phyloP scores from a whole-genome alignment of 768 basidiomycete genomes.

The Calvatia gigantea region DNA sequence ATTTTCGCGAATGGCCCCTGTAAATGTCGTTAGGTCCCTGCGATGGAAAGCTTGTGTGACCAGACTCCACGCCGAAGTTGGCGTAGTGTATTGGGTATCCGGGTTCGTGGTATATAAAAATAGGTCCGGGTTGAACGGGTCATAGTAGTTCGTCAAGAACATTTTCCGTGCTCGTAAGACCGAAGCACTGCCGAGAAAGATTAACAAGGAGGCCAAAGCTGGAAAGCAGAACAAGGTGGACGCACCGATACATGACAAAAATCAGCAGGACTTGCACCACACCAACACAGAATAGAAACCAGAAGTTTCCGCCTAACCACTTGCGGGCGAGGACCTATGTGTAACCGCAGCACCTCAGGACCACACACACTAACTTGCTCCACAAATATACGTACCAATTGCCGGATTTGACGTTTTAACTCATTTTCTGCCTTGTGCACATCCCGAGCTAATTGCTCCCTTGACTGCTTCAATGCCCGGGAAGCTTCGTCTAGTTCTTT shows the following conservation, averaged over 20 bases:
- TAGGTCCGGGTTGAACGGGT: slow-evolving; percentile 74
- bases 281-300: slow-evolving; percentile 19
- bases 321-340: not conserved
- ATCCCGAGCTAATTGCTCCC: slow-evolving; percentile 39
- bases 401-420: slow-evolving; percentile 17
- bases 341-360: not conserved
- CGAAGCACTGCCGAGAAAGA: slow-evolving; percentile 35
- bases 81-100: slow-evolving; percentile 31
- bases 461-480: slow-evolving; percentile 43
- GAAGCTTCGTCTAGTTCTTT: slow-evolving; percentile 52
- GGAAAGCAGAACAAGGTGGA: not conserved
- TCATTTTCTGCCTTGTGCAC: slow-evolving; percentile 38
- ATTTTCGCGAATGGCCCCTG: slow-evolving; percentile 28
- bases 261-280: slow-evolving; percentile 43
- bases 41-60: not conserved
- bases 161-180: slow-evolving; percentile 44
- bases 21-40: slow-evolving; percentile 20
- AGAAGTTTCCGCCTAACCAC: slow-evolving; percentile 13
- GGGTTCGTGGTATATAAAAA: slow-evolving; percentile 48
- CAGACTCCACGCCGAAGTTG: slow-evolving; percentile 26
- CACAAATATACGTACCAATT: not conserved
- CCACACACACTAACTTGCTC: not conserved
- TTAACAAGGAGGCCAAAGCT: slow-evolving; percentile 14
- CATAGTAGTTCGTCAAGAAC: slow-evolving; percentile 74
- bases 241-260: slow-evolving; percentile 58